Evolutionary conservation across 495 filamentous ascomycete genomes (phyloP), one percentile per base, ranked within the genome.

Genomic region (Lasiosphaeria hispida): DNA sequence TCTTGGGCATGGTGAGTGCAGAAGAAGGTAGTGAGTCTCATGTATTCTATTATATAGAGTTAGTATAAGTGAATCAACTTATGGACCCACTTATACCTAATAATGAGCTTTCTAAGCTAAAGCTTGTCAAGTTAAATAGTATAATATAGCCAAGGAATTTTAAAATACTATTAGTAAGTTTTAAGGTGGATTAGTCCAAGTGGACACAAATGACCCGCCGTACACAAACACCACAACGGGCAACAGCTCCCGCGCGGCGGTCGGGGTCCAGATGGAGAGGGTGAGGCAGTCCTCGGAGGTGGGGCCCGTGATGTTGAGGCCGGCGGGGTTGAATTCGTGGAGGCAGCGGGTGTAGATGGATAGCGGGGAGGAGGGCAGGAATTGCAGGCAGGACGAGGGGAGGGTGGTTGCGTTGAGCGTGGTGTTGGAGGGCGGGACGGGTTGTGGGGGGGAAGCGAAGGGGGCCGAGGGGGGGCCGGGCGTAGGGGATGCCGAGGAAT

Each of bases 71-170:
- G n/a, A n/a, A n/a, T 50, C 93, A 92, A 66, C 87, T 91, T 42
- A 82, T 90, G 48, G 90, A 94, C 70, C 77, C 91, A 0, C 92
- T 92, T 70, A 83, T 88, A 58, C 85, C 85, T 30, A 89, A 94
- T 73, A 93, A 87, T 71, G 71, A 83, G 54, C 85, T 94, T 4
- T 90, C 90, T 1, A 89, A 92, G 60, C 77, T 95, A 4, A 90
- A 90, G 3, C 89, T 89, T 37, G 92, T 95, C 60, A 90, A 90
- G 5, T 90, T 87, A 43, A 90, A 90, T 64, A 78, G 90, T 44
- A 82, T 95, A 4, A 90, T 90, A 59, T 92, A 93, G 62, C 79
- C 83, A 0, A 84, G 90, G 10, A 90, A 95, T 70, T 95, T 95
- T 72, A 88, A 92, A 70, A 82, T 82, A 2, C 90, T 90, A 7